phyloP scores from a whole-genome alignment of 352 stramenopile genomes.

The Globisporangium alternatum region DNA sequence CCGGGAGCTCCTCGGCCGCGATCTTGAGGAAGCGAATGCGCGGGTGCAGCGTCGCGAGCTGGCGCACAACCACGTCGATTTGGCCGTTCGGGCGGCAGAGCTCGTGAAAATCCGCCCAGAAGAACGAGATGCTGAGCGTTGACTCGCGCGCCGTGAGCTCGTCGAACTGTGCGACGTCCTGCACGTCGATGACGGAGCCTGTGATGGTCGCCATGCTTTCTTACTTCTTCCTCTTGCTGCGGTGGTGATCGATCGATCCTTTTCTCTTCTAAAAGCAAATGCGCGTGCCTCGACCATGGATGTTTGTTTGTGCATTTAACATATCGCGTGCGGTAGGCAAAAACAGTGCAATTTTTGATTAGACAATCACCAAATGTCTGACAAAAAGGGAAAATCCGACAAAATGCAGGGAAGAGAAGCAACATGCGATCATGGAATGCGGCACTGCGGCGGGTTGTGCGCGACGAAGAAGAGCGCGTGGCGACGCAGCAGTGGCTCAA shows the following conservation, averaged over 20 bases:
- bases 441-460: constrained; percentile 31
- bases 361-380: neutral
- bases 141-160: constrained; percentile 70
- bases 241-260: neutral
- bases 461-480: constrained; percentile 28
- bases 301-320: constrained; percentile 1
- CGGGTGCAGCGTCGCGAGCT: constrained; percentile 78
- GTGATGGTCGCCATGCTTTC: constrained; percentile 23
- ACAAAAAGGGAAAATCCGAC: neutral
- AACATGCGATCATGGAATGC: constrained; percentile 19
- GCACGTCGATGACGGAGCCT: constrained; percentile 67
- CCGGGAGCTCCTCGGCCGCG: constrained; percentile 77
- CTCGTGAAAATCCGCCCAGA: constrained; percentile 86
- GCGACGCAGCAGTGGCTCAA: constrained; percentile 27
- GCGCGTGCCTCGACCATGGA: neutral
- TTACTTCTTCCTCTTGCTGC: neutral
- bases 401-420: too few species aligned
- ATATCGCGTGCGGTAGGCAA: neutral
- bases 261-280: neutral
- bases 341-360: neutral
- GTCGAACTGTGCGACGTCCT: constrained; percentile 73
- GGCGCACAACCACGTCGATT: constrained; percentile 81
- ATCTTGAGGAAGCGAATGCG: constrained; percentile 87
- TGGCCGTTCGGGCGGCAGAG: constrained; percentile 79
- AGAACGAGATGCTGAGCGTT: constrained; percentile 78